phyloP scores from a whole-genome alignment of 495 filamentous ascomycete genomes.

The Aspergillus kassunensis region DNA sequence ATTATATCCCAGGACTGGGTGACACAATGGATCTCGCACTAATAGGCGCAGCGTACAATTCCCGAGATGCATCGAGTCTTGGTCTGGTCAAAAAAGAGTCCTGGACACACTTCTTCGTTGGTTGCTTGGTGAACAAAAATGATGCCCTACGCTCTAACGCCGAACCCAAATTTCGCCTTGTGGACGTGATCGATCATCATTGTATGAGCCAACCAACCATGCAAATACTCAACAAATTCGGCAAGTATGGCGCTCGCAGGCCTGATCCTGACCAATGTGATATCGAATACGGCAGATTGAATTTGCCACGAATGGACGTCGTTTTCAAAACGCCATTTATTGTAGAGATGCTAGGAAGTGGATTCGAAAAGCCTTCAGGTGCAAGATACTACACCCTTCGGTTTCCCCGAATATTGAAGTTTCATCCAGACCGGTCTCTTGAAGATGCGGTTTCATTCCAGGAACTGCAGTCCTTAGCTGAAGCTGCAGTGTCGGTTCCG shows the following conservation, averaged over 20 bases:
- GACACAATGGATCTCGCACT: conserved; percentile 80
- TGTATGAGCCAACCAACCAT: conserved; percentile 49
- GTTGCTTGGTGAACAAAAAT: conserved; percentile 69
- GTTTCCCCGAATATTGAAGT: conserved; percentile 59
- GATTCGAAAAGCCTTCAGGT: conserved; percentile 59
- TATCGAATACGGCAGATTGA: conserved; percentile 28
- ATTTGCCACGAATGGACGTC: conserved; percentile 33
- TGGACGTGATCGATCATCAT: conserved; percentile 52
- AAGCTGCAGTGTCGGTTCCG: conserved; percentile 39
- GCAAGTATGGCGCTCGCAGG: conserved; percentile 35
- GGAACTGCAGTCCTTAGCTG: conserved; percentile 54
- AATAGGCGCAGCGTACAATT: conserved; percentile 65
- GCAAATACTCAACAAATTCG: conserved; percentile 48
- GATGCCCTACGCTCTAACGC: conserved; percentile 49
- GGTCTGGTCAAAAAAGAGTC: conserved; percentile 44
- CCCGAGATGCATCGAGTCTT: conserved; percentile 46
- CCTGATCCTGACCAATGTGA: conserved; percentile 29
- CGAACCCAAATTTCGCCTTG: conserved; percentile 59
- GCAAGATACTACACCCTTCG: conserved; percentile 56
- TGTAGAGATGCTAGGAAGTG: conserved; percentile 59
- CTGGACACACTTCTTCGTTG: conserved; percentile 80
- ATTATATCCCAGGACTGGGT: conserved; percentile 76
- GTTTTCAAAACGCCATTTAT: conserved; percentile 61
- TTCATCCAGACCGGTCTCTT: conserved; percentile 56
- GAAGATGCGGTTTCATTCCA: conserved; percentile 51